Percentiles rank a stretch among this genome's conserved stretches.
These are phyloP conservation scores for Teratosphaeriaceae sp. DNA, from an alignment of 2,329 filamentous ascomycete species.

Conservation along the genomic window DNA sequence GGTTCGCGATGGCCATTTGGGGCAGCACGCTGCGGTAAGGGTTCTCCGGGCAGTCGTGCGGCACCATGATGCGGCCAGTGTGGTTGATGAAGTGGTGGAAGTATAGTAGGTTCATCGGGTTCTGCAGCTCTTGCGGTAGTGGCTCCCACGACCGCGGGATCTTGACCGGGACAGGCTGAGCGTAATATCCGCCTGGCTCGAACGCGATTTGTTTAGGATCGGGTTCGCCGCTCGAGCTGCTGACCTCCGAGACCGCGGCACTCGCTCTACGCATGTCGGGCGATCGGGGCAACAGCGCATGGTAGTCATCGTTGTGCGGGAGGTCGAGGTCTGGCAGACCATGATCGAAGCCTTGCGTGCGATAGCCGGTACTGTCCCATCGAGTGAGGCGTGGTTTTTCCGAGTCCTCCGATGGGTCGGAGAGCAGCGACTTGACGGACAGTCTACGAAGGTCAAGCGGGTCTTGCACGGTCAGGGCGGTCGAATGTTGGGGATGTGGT, in stretches of 20 bases:
- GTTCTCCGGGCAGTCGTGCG: slow-evolving; percentile 56
- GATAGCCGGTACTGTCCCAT: slow-evolving; percentile 11
- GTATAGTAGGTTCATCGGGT: slow-evolving; percentile 74
- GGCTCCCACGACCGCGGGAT: slow-evolving; percentile 52
- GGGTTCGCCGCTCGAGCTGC: slow-evolving; percentile 19
- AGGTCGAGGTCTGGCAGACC: slow-evolving; percentile 65
- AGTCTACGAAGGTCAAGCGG: slow-evolving; percentile 46
- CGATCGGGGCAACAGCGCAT: slow-evolving; percentile 47
- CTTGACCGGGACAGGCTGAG: slow-evolving; percentile 58
- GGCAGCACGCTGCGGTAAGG: slow-evolving; percentile 56
- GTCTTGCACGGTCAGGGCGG: slow-evolving; percentile 22
- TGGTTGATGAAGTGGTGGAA: slow-evolving; percentile 73
- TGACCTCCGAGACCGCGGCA: slow-evolving; percentile 24
- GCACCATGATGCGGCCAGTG: slow-evolving; percentile 61
- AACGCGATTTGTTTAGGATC: slow-evolving; percentile 42
- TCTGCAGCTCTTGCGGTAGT: slow-evolving; percentile 54
- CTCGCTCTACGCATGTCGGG: slow-evolving; percentile 26
- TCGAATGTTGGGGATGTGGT: slow-evolving; percentile 16
- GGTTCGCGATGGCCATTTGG: slow-evolving; percentile 61
- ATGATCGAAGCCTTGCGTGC: slow-evolving; percentile 63
- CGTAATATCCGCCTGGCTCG: slow-evolving; percentile 61
- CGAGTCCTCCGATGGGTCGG: slow-evolving; percentile 39
- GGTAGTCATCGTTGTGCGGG: slow-evolving; percentile 62
- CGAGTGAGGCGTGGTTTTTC: slow-evolving; percentile 12
- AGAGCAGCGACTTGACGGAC: slow-evolving; percentile 60